A percentile compares a stretch with the other conserved stretches of the same genome.
Evolutionary conservation across 352 stramenopile genomes (phyloP).

Genomic region (Phytophthora rubi): DNA sequence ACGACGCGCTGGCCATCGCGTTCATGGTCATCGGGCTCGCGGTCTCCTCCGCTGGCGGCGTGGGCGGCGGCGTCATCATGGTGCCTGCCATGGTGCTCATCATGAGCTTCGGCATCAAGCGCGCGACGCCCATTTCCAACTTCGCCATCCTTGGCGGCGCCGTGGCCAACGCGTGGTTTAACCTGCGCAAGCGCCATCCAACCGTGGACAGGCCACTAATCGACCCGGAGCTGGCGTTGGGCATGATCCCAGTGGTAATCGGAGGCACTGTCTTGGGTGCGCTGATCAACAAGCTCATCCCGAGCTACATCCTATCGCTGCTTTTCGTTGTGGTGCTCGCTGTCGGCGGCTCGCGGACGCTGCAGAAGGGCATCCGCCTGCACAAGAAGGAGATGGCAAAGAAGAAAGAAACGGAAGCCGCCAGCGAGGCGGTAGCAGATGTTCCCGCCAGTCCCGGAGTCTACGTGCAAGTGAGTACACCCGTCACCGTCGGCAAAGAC

Average conservation of each 20-base stretch:
- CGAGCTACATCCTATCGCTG: slow-evolving; percentile 56
- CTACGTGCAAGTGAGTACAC: slow-evolving; percentile 32
- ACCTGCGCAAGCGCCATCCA: slow-evolving; percentile 57
- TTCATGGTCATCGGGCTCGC: slow-evolving; percentile 52
- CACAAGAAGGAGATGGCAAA: slow-evolving; percentile 49
- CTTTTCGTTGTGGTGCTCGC: slow-evolving; percentile 51
- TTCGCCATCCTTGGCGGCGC: slow-evolving; percentile 63
- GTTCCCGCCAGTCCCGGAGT: slow-evolving; percentile 19
- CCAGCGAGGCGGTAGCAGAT: background rate
- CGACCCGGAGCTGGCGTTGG: slow-evolving; percentile 53
- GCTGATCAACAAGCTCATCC: slow-evolving; percentile 57
- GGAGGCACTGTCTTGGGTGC: slow-evolving; percentile 55
- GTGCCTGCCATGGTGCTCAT: slow-evolving; percentile 57
- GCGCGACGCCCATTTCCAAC: slow-evolving; percentile 57
- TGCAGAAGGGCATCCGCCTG: slow-evolving; percentile 35
- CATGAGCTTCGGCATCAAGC: slow-evolving; percentile 69
- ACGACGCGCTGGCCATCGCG: slow-evolving; percentile 45
- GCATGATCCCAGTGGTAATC: slow-evolving; percentile 65
- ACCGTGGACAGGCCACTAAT: slow-evolving; percentile 51
- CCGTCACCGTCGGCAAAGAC: slow-evolving; percentile 11
- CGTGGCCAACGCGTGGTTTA: slow-evolving; percentile 58
- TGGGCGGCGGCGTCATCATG: slow-evolving; percentile 43
- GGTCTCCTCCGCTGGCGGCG: slow-evolving; percentile 44
- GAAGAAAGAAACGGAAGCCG: slow-evolving; percentile 28
- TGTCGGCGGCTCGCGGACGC: slow-evolving; percentile 36